Evolutionary conservation across 2,329 filamentous ascomycete genomes (phyloP).

Genomic region (Calonectria crousiana): DNA sequence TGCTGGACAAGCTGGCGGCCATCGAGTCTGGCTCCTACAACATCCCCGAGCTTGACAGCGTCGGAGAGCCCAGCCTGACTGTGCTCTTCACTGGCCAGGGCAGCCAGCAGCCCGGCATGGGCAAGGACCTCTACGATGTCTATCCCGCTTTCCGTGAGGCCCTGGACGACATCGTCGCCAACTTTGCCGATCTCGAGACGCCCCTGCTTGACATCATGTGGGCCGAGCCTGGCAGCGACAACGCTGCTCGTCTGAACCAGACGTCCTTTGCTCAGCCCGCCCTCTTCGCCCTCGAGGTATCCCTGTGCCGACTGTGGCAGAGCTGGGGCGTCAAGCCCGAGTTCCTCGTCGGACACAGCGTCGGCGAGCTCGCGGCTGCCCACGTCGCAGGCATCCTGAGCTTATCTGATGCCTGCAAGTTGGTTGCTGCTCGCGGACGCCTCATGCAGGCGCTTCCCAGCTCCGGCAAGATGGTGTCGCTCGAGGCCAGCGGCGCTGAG

Average conservation of each 20-base stretch:
- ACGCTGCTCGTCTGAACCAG: neutral
- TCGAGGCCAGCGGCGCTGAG: neutral
- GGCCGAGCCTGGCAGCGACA: neutral
- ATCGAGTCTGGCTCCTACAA: neutral
- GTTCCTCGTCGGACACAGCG: neutral
- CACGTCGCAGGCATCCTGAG: neutral
- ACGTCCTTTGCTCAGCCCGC: neutral
- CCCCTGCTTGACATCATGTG: neutral
- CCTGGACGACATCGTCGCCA: neutral
- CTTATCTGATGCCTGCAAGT: neutral
- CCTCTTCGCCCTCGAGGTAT: neutral
- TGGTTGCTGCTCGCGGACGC: neutral
- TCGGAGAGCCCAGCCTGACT: neutral
- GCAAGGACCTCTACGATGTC: neutral
- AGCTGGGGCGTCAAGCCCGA: neutral
- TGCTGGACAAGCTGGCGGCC: neutral
- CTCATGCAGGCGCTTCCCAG: neutral
- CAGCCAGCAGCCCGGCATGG: neutral
- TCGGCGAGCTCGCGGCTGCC: neutral
- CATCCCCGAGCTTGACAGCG: no score
- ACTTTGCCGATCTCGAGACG: neutral
- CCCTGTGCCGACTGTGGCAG: neutral
- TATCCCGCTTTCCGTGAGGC: neutral
- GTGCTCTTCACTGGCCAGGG: neutral
- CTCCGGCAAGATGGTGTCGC: neutral